Base-by-base conservation (phyloP, 768 basidiomycete species). In the Lactarius sp. region DNA sequence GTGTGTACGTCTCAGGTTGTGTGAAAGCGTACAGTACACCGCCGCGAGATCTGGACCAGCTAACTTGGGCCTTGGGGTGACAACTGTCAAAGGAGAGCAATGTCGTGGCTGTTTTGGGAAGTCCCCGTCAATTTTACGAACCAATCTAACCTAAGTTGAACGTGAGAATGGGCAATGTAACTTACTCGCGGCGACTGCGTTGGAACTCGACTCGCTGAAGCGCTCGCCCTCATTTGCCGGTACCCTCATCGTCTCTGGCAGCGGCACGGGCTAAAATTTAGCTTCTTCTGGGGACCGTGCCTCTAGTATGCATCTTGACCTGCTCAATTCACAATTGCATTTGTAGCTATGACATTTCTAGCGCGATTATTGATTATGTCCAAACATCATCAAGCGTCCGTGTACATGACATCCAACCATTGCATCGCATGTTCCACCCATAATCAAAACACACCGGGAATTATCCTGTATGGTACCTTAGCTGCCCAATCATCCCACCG, bases 401-500 rank as follows among this genome's bases (percentile, higher is more conserved):
- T 16, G 31, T 55, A 56, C 60, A 47, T 37, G 16, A 49, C 22
- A 56, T 34, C 34, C 39, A 34, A 18, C 5, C 42, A 7, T 4
- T 6, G 5, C 49, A 7, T 31, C 20, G 5, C 50, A 6, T 5
- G 14, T n/a, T 46, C 55, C 37, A 31, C 0, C 27, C 9, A 0
- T 16, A 27, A 60, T 65, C 62, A 66, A 33, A 59, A 66, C 18
- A 66, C 58, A n/a, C 59, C 64, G 13, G 66, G 66, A 27, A 67
- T 60, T 42, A 67, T 50, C 39, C 63, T 60, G 55, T 65, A 67
- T 9, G 54, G 55, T 39, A 67, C 66, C 12, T 55, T 60, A 39
- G 44, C 51, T 51, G 66, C 66, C 66, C 66, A 67, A 8, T 50
- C 64, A 6, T 67, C 66, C 66, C 66, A 67, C 52, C 65, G 51